phyloP scores from a whole-genome alignment of 805 yeast species.

The Saccharomycopsis sp. region DNA sequence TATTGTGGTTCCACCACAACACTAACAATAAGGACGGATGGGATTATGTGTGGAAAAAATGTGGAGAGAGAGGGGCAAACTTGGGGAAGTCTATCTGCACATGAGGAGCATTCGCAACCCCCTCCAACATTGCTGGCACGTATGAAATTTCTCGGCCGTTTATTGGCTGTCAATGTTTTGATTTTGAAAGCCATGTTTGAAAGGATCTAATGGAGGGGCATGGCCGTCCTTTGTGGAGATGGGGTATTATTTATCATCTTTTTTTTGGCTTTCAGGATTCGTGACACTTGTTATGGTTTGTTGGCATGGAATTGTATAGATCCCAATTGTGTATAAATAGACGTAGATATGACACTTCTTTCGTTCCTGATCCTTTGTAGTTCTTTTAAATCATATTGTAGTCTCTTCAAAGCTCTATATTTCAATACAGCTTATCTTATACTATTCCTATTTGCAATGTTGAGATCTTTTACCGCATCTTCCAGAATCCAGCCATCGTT shows the following conservation, averaged over 20 bases:
- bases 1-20: not conserved
- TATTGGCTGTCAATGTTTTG: not conserved
- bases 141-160: not conserved
- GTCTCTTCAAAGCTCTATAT: no score
- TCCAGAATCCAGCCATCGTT: not conserved
- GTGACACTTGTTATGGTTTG: not conserved
- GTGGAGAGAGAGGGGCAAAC: not conserved
- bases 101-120: conserved; percentile 1
- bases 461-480: conserved; percentile 1
- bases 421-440: not conserved
- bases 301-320: not conserved
- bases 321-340: not conserved
- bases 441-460: not conserved
- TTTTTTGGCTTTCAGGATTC: not conserved
- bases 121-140: not conserved
- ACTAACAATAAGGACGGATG: not conserved
- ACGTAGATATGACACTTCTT: not conserved
- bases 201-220: not conserved
- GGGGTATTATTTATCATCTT: not conserved
- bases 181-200: not conserved
- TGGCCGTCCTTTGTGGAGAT: not conserved
- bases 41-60: not conserved
- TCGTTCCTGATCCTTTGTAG: not conserved
- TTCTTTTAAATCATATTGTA: no score
- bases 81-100: not conserved